Conservation (phyloP, 495 filamentous ascomycete genomes). For the Aspergillus kassunensis region DNA sequence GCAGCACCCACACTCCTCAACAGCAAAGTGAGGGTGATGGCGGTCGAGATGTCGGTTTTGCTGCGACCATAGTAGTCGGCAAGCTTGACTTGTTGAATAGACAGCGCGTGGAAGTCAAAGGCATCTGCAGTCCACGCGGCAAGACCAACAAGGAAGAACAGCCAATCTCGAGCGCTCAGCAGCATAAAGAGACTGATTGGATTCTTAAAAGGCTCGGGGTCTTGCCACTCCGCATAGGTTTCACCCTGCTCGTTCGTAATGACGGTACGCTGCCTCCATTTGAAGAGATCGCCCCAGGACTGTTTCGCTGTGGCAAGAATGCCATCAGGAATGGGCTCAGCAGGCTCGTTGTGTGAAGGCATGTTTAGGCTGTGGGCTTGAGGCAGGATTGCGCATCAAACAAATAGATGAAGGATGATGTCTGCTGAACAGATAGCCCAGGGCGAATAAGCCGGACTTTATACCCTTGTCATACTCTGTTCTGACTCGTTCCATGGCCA, state of each 20-base stretch:
- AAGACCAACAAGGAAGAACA: constrained; percentile 62
- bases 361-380: constrained; percentile 3
- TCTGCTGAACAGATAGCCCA: background rate
- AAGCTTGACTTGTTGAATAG: constrained; percentile 66
- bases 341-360: constrained; percentile 39
- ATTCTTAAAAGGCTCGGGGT: constrained; percentile 54
- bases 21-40: constrained; percentile 70
- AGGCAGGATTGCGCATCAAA: background rate
- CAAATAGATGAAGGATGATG: background rate
- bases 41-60: constrained; percentile 66
- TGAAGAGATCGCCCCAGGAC: constrained; percentile 58
- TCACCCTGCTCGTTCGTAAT: constrained; percentile 55
- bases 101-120: constrained; percentile 74
- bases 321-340: constrained; percentile 57
- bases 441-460: background rate
- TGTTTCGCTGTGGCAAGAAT: constrained; percentile 56
- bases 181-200: constrained; percentile 57
- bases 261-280: constrained; percentile 62
- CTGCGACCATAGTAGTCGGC: constrained; percentile 59
- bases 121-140: constrained; percentile 65
- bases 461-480: background rate
- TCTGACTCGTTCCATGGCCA: background rate
- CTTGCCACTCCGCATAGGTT: constrained; percentile 53
- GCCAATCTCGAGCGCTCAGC: constrained; percentile 53
- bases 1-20: constrained; percentile 68